Conservation (phyloP, 2,329 filamentous ascomycete genomes). For the Moelleriella libera region DNA sequence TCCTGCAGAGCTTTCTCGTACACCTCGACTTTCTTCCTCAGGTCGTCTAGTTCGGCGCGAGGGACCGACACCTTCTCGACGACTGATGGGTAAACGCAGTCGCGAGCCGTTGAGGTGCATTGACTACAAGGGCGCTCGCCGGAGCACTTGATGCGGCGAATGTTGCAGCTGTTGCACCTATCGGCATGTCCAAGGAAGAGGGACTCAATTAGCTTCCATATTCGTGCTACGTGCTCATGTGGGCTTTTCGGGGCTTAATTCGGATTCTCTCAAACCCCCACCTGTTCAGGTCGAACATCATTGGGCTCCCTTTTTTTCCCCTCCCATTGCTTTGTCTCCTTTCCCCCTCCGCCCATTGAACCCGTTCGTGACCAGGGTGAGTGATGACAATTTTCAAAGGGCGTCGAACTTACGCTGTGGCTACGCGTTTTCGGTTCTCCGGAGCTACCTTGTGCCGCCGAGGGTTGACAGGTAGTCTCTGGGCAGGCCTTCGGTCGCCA, state of each 20-base stretch:
- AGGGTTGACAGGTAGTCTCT: conserved; percentile 34
- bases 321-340: too few relatives aligned
- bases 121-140: conserved; percentile 33
- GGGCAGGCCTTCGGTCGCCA: conserved; percentile 12
- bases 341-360: too few relatives aligned
- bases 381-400: not conserved
- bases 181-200: not conserved
- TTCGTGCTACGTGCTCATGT: not conserved
- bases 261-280: not conserved
- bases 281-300: not conserved
- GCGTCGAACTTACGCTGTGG: conserved; percentile 26
- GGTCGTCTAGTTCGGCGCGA: conserved; percentile 24
- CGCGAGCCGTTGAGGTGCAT: conserved; percentile 26
- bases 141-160: conserved; percentile 37
- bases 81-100: conserved; percentile 31
- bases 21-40: conserved; percentile 22
- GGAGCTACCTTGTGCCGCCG: conserved; percentile 31
- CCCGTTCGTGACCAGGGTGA: not conserved
- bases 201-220: not conserved
- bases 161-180: conserved; percentile 39
- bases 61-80: conserved; percentile 29
- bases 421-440: conserved; percentile 32
- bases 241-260: not conserved
- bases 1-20: conserved; percentile 25
- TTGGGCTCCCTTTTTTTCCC: too few relatives aligned